Evolutionary conservation across 2,329 filamentous ascomycete genomes (phyloP).

Genomic region (Rhynchosporium graminicola): DNA sequence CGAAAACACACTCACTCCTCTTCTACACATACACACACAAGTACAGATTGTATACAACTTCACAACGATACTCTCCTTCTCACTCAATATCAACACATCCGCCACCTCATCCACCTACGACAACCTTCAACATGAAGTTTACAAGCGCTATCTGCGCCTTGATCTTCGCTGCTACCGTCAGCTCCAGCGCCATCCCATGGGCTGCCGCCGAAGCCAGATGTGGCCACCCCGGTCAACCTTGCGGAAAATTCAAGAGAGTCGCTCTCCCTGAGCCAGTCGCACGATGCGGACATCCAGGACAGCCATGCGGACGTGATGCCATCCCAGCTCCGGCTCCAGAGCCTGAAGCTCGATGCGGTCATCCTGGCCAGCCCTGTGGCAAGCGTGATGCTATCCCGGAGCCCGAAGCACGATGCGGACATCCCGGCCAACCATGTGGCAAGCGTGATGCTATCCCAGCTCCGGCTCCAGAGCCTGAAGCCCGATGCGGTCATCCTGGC

Average conservation of each 20-base stretch:
- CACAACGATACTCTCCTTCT: neutral
- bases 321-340: constrained; percentile 18
- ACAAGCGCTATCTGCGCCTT: constrained; percentile 44
- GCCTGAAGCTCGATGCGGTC: constrained; percentile 24
- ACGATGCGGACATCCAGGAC: constrained; percentile 2
- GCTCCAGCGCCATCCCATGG: constrained; percentile 38
- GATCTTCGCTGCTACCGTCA: constrained; percentile 44
- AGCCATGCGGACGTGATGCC: constrained; percentile 2
- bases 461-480: constrained; percentile 27
- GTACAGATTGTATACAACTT: constrained; percentile 11
- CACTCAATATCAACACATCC: neutral
- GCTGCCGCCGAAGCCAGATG: constrained; percentile 15
- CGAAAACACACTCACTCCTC: constrained; percentile 14
- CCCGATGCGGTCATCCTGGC: neutral
- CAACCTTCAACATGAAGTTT: constrained; percentile 49
- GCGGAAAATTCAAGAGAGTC: constrained; percentile 14
- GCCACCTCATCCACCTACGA: constrained; percentile 17
- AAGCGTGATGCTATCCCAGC: constrained; percentile 37
- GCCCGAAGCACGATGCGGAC: constrained; percentile 31
- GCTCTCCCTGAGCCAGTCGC: constrained; percentile 15
- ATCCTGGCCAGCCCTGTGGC: constrained; percentile 27
- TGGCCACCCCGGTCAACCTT: constrained; percentile 18
- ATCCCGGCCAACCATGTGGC: constrained; percentile 32
- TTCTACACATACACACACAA: constrained; percentile 22
- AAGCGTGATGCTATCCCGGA: constrained; percentile 22